Percentiles rank a stretch among this genome's conserved stretches.
Conservation (phyloP, 176 grass and related monocot genomes). For the Guadua angustifolia region DNA sequence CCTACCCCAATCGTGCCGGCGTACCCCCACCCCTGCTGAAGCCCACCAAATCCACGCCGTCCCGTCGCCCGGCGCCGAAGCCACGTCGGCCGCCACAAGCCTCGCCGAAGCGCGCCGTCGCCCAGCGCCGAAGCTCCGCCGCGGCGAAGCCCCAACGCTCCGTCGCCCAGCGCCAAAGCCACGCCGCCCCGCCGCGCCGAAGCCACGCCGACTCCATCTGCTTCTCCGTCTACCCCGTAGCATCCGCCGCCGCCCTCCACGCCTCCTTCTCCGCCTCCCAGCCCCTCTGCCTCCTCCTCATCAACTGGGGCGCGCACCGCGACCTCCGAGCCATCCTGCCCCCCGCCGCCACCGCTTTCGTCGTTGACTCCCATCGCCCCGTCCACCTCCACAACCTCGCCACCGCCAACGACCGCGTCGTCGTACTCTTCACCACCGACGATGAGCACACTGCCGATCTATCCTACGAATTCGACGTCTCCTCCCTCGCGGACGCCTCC, state of each 20-base stretch:
- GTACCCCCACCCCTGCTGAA: too few relatives aligned
- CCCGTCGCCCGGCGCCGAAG: too few relatives aligned
- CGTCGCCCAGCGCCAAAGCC: too few relatives aligned
- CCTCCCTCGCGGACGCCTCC: constrained; percentile 70
- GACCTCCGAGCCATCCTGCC: constrained; percentile 64
- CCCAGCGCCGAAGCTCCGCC: too few relatives aligned
- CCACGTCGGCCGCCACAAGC: too few relatives aligned
- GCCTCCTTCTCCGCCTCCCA: constrained; percentile 48
- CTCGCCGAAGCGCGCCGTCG: too few relatives aligned
- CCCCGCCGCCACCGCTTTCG: constrained; percentile 52
- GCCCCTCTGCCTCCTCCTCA: constrained; percentile 53
- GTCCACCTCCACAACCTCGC: constrained; percentile 81
- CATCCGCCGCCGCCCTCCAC: constrained; percentile 52
- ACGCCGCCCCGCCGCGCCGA: too few relatives aligned
- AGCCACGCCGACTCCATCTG: constrained; percentile 39
- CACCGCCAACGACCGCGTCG: constrained; percentile 60
- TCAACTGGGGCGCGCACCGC: constrained; percentile 83
- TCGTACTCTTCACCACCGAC: constrained; percentile 68
- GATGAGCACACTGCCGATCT: constrained; percentile 72
- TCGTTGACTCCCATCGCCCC: constrained; percentile 78
- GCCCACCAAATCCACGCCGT: too few relatives aligned
- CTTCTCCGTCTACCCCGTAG: constrained; percentile 60
- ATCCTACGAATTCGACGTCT: constrained; percentile 77
- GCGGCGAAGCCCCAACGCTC: too few relatives aligned
- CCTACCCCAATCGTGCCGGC: too few relatives aligned